Evolutionary conservation across 2,329 filamentous ascomycete species (phyloP), one percentile per base, ranked within the genome.

Genomic region (Ophioceras dolichostomum): DNA sequence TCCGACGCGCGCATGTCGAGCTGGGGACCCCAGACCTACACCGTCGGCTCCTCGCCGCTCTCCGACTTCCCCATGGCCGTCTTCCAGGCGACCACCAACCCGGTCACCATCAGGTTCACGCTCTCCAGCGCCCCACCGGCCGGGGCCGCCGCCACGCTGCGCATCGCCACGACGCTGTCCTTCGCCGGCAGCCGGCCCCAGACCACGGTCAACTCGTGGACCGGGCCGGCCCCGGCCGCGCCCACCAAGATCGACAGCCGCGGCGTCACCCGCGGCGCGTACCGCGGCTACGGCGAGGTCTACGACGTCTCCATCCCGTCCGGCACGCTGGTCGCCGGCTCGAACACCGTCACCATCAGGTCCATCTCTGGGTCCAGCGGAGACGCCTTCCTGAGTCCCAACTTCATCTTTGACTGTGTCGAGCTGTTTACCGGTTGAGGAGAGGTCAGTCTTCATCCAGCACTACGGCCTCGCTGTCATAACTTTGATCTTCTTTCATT

Each of bases 191-290:
- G 63, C 5, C 62, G 77, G 10, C 77, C 77, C 1, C 60, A 65
- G 29, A 67, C 66, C 10, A 63, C 54, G n/a, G 61, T 80, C 34
- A 79, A 80, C 47, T 59, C 57, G 27, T 79, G 65, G 53, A 60
- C 51, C 9, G 64, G 62, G 1, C 42, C 61, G 0, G 58, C 61
- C 0, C 73, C 72, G 1, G 50, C 61, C 3, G 70, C 73, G 0
- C 77, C 77, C 1, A 65, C 60, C 9, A 77, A 78, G 55, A 73
- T 83, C 34, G 67, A 81, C 50, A 76, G 70, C 4, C 65, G 77
- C 13, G 77, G 77, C 10, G 65, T 82, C 2, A 82, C 77, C 1
- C 62, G 78, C 10, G 78, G 77, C 10, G 74, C 74, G 0, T 82
- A 81, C 48, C 61, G 75, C 7, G 77, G 77, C 0, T 59, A 64